Base-by-base conservation (phyloP, 2,329 filamentous ascomycete genomes). In the Graphiopsis chlorocephala region DNA sequence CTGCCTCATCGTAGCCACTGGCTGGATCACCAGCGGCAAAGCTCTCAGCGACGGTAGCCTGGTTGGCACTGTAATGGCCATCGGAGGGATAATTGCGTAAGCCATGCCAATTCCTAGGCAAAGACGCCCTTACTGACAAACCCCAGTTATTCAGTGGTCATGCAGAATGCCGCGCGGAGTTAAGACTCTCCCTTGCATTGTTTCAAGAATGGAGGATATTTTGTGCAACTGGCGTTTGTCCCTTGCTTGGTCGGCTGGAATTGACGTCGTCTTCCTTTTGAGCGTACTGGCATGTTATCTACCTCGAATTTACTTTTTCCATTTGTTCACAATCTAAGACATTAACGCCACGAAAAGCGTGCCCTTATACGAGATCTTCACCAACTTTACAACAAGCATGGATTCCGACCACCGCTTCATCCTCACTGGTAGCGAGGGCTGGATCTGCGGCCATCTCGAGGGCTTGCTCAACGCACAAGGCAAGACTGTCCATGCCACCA, bases 351-450 rank as follows among this genome's bases (percentile, higher is more conserved):
- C 26, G 17, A 29, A 28, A 10, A 53, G 26, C 14, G 17, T 15
- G 28, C 17, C n/a, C 17, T 31, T 14, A 14, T 12, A 31, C n/a
- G 7, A 53, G 6, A 2, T 8, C 12, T 23, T 6, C 28, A 25
- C n/a, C 29, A 15, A 26, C 11, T 2, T 5, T 6, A 56, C 29
- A 48, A 4, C 42, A 35, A 12, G 3, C 6, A 61, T 63, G 50
- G 25, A 55, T 15, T 7, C 17, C 11, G 42, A 50, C 11, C 33
- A 63, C 26, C 61, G 81, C 70, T 88, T 84, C 75, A 82, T 90
- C 68, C 86, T 89, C 72, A 89, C 86, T 86, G 87, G 87, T 64
- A 85, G 82, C 69, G 80, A 83, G 69, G 86, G 87, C 71, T 88
- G 85, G 86, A 82, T 88, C 63, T 86, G 86, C 52, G 82, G 85